Evolutionary conservation across 2,329 filamentous ascomycete species (phyloP).

Genomic region (Ophiocordyceps australis): DNA sequence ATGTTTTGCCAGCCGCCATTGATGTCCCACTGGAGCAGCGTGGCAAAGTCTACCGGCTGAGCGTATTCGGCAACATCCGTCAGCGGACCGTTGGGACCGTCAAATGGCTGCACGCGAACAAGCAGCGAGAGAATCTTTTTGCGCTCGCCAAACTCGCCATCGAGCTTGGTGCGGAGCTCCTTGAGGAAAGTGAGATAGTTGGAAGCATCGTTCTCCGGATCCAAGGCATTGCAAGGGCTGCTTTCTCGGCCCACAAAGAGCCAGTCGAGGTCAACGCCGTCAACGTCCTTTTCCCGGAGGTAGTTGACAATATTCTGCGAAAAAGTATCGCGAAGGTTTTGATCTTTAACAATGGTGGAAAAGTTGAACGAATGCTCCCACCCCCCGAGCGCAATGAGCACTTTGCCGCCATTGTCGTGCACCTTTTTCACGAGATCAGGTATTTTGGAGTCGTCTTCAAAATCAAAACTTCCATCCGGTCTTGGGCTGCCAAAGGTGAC

Average conservation of each 20-base stretch:
- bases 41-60: not conserved
- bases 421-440: not conserved
- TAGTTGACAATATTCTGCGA: not conserved
- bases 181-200: not conserved
- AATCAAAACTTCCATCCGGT: constrained; percentile 1
- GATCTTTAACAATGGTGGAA: constrained; percentile 1
- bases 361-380: constrained; percentile 2
- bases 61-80: not conserved
- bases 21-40: constrained; percentile 3
- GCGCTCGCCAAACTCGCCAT: not conserved
- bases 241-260: not conserved
- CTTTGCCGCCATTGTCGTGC: constrained; percentile 2
- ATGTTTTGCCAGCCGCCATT: constrained; percentile 2
- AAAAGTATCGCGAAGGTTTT: not conserved
- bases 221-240: constrained; percentile 1
- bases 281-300: not conserved
- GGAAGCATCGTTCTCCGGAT: not conserved
- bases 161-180: not conserved
- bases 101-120: constrained; percentile 2
- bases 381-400: constrained; percentile 3
- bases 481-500: constrained; percentile 3
- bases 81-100: constrained; percentile 2
- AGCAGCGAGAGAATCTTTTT: constrained; percentile 2
- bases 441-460: constrained; percentile 1
- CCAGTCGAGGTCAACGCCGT: constrained; percentile 1